A percentile compares a stretch with the other conserved stretches of the same genome.
Evolutionary conservation across 192 early-diverging fungal genomes (phyloP).

Genomic region (Gamsiella multidivaricata): DNA sequence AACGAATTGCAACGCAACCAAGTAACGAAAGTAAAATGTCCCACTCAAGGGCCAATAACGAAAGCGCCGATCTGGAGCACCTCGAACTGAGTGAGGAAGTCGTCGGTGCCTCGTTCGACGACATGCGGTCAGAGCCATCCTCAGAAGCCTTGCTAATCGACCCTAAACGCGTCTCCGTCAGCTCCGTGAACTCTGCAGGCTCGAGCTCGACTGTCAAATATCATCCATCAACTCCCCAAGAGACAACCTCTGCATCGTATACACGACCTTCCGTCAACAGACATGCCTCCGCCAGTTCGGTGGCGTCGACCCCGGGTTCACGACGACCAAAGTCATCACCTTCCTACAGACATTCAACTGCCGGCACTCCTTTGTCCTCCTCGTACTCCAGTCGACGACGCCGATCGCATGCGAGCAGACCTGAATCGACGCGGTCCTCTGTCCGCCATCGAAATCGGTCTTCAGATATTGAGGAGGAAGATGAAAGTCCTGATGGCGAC

Average conservation of each 20-base stretch:
- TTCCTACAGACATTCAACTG: conserved; percentile 36
- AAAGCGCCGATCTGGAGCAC: conserved; percentile 50
- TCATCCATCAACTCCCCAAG: conserved; percentile 9
- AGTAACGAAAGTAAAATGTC: conserved; percentile 14
- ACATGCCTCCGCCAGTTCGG: conserved; percentile 13
- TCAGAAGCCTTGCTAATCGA: conserved; percentile 8
- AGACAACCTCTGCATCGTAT: conserved; percentile 12
- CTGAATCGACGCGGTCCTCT: conserved; percentile 44
- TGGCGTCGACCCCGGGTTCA: conserved; percentile 6
- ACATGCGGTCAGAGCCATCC: conserved; percentile 4
- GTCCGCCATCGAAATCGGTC: conserved; percentile 33
- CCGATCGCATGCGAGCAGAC: conserved; percentile 17
- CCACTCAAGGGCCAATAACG: conserved; percentile 48
- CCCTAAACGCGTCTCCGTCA: conserved; percentile 39
- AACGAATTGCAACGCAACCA: background rate
- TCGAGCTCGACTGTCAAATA: conserved; percentile 47
- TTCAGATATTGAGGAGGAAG: conserved; percentile 52
- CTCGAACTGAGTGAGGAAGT: conserved; percentile 40
- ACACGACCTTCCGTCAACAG: background rate
- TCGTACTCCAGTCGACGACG: conserved; percentile 14
- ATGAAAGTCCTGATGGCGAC: conserved; percentile 27
- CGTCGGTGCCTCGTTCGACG: background rate
- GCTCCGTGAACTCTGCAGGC: conserved; percentile 26
- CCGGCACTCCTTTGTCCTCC: conserved; percentile 8
- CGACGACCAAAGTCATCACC: conserved; percentile 36